Conservation (phyloP, 2,329 filamentous ascomycete species). For the Pseudogymnoascus destructans region DNA sequence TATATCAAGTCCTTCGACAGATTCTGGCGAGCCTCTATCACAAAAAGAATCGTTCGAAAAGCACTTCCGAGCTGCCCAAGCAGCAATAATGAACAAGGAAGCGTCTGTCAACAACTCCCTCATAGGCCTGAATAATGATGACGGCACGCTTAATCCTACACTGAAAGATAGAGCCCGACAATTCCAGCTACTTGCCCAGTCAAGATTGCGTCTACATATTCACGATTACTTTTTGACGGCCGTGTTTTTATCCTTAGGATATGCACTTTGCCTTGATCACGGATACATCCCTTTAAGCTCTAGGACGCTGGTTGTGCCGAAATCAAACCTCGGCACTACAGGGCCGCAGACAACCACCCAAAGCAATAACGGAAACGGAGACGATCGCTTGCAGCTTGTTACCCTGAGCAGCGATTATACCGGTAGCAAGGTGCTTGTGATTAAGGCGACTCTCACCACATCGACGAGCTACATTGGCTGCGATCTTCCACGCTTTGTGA, state of each 20-base stretch:
- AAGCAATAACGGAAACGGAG: not conserved
- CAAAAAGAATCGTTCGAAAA: constrained; percentile 1
- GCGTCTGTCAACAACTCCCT: not conserved
- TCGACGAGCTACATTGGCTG: not conserved
- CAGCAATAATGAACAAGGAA: not conserved
- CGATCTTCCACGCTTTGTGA: not conserved
- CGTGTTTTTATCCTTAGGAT: constrained; percentile 23
- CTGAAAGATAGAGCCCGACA: constrained; percentile 16
- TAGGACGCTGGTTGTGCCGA: constrained; percentile 22
- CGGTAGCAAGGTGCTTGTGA: constrained; percentile 4
- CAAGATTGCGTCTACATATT: constrained; percentile 11
- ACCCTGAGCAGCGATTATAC: constrained; percentile 5
- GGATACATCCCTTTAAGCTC: constrained; percentile 25
- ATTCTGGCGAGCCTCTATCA: not conserved
- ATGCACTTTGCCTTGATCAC: constrained; percentile 24
- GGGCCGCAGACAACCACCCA: not conserved
- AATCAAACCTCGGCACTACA: constrained; percentile 4
- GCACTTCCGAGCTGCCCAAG: not conserved
- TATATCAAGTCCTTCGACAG: not conserved
- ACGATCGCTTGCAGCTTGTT: not conserved
- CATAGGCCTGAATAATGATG: constrained; percentile 8
- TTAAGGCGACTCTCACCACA: constrained; percentile 9
- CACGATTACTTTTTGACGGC: constrained; percentile 26
- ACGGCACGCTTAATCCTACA: constrained; percentile 14
- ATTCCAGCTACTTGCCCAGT: constrained; percentile 1